phyloP scores from a whole-genome alignment of 2,329 filamentous ascomycete genomes.

The Canariomyces notabilis region DNA sequence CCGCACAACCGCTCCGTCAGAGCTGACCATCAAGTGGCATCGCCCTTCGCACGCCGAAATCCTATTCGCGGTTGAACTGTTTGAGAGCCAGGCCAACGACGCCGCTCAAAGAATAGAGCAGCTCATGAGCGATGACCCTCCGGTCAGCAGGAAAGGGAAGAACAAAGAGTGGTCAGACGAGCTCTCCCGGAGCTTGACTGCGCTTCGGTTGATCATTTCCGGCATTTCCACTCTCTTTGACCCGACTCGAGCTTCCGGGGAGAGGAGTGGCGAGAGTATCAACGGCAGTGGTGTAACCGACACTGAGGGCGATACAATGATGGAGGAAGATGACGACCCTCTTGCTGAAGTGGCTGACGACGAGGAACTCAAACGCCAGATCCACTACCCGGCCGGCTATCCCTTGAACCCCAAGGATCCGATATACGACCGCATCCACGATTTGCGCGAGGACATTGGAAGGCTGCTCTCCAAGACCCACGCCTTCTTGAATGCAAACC shows the following conservation, averaged over 20 bases:
- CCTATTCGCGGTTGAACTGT: conserved; percentile 82
- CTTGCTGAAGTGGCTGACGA: conserved; percentile 66
- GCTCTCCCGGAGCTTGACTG: conserved; percentile 80
- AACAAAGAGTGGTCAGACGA: conserved; percentile 99
- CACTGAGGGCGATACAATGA: conserved; percentile 41
- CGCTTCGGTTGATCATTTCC: conserved; percentile 82
- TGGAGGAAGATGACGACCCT: conserved; percentile 49
- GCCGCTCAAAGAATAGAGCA: conserved; percentile 70
- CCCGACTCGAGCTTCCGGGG: conserved; percentile 61
- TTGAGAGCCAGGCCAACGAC: conserved; percentile 73
- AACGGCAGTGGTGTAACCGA: conserved; percentile 49
- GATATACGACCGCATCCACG: conserved; percentile 72
- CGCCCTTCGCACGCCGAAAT: conserved; percentile 74
- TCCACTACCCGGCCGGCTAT: conserved; percentile 86
- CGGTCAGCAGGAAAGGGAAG: conserved; percentile 84
- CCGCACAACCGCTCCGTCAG: conserved; percentile 63
- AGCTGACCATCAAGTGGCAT: conserved; percentile 88
- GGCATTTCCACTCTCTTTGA: conserved; percentile 89
- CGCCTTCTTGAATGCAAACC: conserved; percentile 71
- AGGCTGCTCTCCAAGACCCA: conserved; percentile 79
- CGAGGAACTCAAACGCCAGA: conserved; percentile 78
- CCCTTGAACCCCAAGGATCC: conserved; percentile 58
- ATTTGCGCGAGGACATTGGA: conserved; percentile 74
- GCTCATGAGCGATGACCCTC: conserved; percentile 75
- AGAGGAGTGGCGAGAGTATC: conserved; percentile 38